Evolutionary conservation across 257 asterid genomes (phyloP), one percentile per base, ranked within the genome.

Genomic region (Solanum medicagineum): DNA sequence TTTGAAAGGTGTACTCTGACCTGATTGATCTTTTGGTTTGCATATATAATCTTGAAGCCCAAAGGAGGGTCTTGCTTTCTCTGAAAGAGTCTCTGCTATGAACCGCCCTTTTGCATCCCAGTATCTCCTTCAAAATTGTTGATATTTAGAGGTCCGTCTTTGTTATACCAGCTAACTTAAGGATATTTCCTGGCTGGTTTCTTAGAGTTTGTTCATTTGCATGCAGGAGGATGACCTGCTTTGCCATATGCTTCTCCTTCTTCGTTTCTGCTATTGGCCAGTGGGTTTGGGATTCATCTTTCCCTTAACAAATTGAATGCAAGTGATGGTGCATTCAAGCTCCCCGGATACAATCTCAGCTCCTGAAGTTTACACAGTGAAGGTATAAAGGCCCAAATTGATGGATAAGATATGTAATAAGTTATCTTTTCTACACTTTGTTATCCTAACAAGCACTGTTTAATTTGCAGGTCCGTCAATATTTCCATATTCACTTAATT

Each of bases 391-490:
- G 51, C 19, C 70, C 45, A 80, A 55, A 70, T 70, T 42, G 29
- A 70, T 70, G 54, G 54, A 19, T 70, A 42, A 70, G 26, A 42
- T 29, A 19, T 70, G 80, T 70, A 9, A 70, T 70, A 70, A 19
- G 54, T 36, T 36, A 36, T 36, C 6, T 29, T 29, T 96, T 88
- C 99, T 36, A 36, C 40, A 36, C 40, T 42, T 29, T 55, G 84
- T 32, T 68, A 96, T 81, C 56, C 90, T 93, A 66, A 91, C 51
- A 86, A 73, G 86, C 86, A 81, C 80, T 89, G 70, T 87, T 87
- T 81, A 86, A 42, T 84, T 56, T 91, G 94, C 95, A 94, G 99
- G 97, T 91, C 83, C 87, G 94, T 87, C 99, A 96, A 88, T 94
- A 94, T 92, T 89, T 89, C 65, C 94, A 98, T 96, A 96, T 96